A percentile compares a stretch with the other conserved stretches of the same genome.
Conservation (phyloP, 805 yeast species). For the Candida boleticola region DNA sequence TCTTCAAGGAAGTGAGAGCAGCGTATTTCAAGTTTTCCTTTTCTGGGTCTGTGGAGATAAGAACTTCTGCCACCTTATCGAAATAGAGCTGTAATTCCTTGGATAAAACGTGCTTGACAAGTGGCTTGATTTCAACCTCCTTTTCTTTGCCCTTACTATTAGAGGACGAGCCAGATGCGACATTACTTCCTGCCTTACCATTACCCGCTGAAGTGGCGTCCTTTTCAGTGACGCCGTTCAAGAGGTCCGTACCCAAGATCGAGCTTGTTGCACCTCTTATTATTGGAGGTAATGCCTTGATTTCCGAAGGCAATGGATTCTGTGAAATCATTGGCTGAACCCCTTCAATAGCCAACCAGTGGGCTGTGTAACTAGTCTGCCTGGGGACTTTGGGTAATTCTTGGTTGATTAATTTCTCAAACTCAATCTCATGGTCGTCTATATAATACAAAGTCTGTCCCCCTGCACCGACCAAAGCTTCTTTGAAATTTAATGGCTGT, state of each 20-base stretch:
- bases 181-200: slow-evolving; percentile 14
- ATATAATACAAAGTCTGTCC: slow-evolving; percentile 92
- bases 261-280: slow-evolving; percentile 77
- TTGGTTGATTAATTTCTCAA: slow-evolving; percentile 88
- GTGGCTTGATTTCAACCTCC: slow-evolving; percentile 71
- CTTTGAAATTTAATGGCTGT: slow-evolving; percentile 74
- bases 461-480: slow-evolving; percentile 78
- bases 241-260: slow-evolving; percentile 37
- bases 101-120: slow-evolving; percentile 92
- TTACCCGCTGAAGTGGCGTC: slow-evolving; percentile 8
- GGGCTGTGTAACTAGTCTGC: slow-evolving; percentile 88
- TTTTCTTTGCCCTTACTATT: slow-evolving; percentile 30
- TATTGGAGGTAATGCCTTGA: slow-evolving; percentile 72
- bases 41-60: slow-evolving; percentile 56
- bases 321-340: slow-evolving; percentile 98
- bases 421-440: slow-evolving; percentile 90
- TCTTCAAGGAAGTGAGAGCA: slow-evolving; percentile 78
- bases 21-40: slow-evolving; percentile 65
- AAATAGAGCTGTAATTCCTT: slow-evolving; percentile 92
- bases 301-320: slow-evolving; percentile 82
- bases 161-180: slow-evolving; percentile 5
- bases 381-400: slow-evolving; percentile 96
- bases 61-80: slow-evolving; percentile 81
- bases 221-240: slow-evolving; percentile 10
- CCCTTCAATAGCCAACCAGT: slow-evolving; percentile 98